These are phyloP conservation scores for Gracilariopsis chorda DNA, from an alignment of 23 red algal species.

Conservation along the genomic window DNA sequence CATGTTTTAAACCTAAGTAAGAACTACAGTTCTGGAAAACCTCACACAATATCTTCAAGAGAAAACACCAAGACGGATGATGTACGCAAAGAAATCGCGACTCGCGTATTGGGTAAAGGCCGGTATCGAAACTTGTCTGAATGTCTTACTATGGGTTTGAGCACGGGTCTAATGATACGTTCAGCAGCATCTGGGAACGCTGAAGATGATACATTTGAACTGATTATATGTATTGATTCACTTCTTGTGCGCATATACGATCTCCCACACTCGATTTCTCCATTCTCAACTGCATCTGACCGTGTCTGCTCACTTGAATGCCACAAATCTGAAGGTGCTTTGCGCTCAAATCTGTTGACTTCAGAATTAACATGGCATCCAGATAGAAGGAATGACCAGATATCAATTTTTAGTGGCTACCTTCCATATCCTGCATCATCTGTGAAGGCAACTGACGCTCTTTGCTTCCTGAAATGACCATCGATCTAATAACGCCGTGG, in stretches of 20 bases:
- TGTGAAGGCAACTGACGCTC: not conserved
- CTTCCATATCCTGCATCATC: not conserved
- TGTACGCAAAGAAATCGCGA: not conserved
- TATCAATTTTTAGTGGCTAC: conserved; percentile 29
- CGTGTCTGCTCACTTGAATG: conserved; percentile 8
- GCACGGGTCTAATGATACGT: conserved; percentile 1
- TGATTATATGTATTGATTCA: conserved; percentile 17
- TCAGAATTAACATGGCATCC: not conserved
- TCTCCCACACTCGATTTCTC: conserved; percentile 35
- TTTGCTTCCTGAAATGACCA: conserved; percentile 5
- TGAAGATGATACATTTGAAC: conserved; percentile 26
- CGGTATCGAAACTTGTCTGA: conserved; percentile 17
- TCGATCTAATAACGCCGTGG: conserved; percentile 38
- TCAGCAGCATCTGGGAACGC: not conserved
- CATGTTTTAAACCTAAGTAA: conserved; percentile 18
- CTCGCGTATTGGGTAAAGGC: not conserved
- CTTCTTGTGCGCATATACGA: conserved; percentile 33
- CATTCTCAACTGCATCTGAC: not conserved
- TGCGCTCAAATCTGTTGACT: conserved; percentile 21
- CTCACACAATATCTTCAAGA: conserved; percentile 18
- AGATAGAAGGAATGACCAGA: not conserved
- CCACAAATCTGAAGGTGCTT: not conserved
- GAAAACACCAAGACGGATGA: conserved; percentile 14
- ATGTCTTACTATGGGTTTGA: conserved; percentile 44
- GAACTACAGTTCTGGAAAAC: conserved; percentile 25